phyloP scores from a whole-genome alignment of 345 rosid species.

The Punica granatum region DNA sequence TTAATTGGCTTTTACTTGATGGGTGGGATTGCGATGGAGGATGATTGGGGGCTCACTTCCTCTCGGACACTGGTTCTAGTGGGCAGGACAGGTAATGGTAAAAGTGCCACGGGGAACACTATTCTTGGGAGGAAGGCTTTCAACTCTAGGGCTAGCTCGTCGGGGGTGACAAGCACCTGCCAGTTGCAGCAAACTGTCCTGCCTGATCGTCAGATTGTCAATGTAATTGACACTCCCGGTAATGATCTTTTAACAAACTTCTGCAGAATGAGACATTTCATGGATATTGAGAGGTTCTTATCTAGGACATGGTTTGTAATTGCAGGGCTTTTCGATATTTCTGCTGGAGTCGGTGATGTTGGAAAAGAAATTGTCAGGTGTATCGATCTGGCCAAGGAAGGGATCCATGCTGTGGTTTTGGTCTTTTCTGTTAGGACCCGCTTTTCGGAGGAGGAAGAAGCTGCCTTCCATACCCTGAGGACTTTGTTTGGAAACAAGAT shows the following conservation, averaged over 20 bases:
- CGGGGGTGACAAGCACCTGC: conserved; percentile 68
- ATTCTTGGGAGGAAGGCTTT: conserved; percentile 66
- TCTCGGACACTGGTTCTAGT: conserved; percentile 69
- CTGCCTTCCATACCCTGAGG: conserved; percentile 57
- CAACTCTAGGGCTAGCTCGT: conserved; percentile 57
- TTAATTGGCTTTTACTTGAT: conserved; percentile 15
- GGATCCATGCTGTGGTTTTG: conserved; percentile 69
- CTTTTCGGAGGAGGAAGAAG: conserved; percentile 63
- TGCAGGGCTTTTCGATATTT: conserved; percentile 77
- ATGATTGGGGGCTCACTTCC: conserved; percentile 76
- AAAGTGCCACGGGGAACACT: conserved; percentile 89
- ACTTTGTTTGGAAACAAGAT: conserved; percentile 70
- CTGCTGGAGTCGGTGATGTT: conserved; percentile 49
- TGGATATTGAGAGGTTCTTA: not conserved
- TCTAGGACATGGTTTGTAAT: not conserved
- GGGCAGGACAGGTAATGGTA: conserved; percentile 90
- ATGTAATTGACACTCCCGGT: conserved; percentile 96
- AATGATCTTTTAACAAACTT: conserved; percentile 2
- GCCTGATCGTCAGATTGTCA: conserved; percentile 58
- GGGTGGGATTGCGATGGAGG: conserved; percentile 77
- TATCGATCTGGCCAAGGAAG: conserved; percentile 74
- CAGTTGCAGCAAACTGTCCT: conserved; percentile 47
- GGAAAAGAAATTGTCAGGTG: conserved; percentile 83
- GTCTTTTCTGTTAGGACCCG: conserved; percentile 67
- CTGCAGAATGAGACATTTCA: not conserved